Conservation (phyloP, 2,329 filamentous ascomycete genomes). For the Domatiomyces catenatus region DNA sequence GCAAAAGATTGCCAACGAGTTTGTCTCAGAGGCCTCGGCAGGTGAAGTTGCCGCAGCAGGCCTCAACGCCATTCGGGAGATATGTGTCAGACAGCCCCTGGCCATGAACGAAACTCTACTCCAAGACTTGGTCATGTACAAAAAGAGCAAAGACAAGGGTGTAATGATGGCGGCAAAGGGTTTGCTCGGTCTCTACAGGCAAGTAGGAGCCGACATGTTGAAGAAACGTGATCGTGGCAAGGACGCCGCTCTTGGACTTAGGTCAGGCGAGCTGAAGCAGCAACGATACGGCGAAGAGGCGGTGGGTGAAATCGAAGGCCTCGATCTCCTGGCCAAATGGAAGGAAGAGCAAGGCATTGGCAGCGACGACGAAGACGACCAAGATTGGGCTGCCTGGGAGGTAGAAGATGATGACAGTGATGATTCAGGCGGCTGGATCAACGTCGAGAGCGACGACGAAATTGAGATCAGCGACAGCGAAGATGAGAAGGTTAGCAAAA, state of each 20-base stretch:
- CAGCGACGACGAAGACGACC: conserved; percentile 47
- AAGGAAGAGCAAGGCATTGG: conserved; percentile 75
- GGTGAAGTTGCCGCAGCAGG: conserved; percentile 83
- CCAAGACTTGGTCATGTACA: conserved; percentile 89
- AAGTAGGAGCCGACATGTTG: conserved; percentile 77
- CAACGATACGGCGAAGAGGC: conserved; percentile 71
- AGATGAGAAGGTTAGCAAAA: conserved; percentile 57
- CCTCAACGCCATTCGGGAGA: conserved; percentile 85
- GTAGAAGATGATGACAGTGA: conserved; percentile 46
- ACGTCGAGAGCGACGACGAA: conserved; percentile 68
- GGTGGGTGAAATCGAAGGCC: conserved; percentile 68
- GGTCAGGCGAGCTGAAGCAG: conserved; percentile 58
- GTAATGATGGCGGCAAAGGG: conserved; percentile 98
- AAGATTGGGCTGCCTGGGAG: conserved; percentile 43
- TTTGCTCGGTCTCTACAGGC: conserved; percentile 74
- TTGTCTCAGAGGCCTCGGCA: conserved; percentile 86
- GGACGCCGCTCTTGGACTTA: conserved; percentile 70
- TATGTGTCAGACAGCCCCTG: conserved; percentile 83
- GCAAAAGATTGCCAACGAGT: conserved; percentile 94
- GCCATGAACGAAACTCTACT: conserved; percentile 92
- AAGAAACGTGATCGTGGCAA: conserved; percentile 84
- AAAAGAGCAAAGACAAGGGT: conserved; percentile 95
- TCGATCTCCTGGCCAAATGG: conserved; percentile 83
- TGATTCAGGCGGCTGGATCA: conserved; percentile 82
- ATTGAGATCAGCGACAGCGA: conserved; percentile 60